These are phyloP conservation scores for Pisolithus marmoratus DNA, from an alignment of 768 basidiomycete genomes.

Conservation along the genomic window DNA sequence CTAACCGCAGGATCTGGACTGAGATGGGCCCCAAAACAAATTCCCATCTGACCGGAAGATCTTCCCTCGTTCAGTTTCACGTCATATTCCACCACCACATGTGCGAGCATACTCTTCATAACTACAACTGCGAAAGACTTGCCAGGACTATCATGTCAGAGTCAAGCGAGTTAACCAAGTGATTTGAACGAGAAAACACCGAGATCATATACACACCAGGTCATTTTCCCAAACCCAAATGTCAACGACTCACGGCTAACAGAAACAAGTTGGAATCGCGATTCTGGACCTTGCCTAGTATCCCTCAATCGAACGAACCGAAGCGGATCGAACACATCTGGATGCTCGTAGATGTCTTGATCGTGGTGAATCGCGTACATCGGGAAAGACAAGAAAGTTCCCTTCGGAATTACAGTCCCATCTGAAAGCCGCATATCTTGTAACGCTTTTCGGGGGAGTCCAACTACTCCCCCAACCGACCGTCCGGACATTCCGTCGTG, in stretches of 20 bases:
- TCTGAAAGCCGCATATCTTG: slow-evolving; percentile 33
- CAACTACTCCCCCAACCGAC: slow-evolving; percentile 8
- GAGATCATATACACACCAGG: slow-evolving; percentile 14
- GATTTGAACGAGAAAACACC: not conserved
- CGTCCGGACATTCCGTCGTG: no score
- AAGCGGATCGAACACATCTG: slow-evolving; percentile 40
- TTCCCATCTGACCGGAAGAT: not conserved
- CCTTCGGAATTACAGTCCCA: slow-evolving; percentile 33
- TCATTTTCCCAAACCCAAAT: slow-evolving; percentile 32
- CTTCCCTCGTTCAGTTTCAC: slow-evolving; percentile 30
- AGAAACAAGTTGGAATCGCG: slow-evolving; percentile 32
- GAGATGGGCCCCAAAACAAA: not conserved
- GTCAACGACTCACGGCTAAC: slow-evolving; percentile 28
- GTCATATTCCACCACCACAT: slow-evolving; percentile 37
- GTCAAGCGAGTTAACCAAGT: not conserved
- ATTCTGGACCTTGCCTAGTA: slow-evolving; percentile 20
- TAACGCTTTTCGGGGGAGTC: slow-evolving; percentile 27
- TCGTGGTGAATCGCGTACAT: slow-evolving; percentile 17
- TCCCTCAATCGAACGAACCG: slow-evolving; percentile 39
- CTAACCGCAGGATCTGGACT: not conserved
- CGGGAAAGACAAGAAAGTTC: slow-evolving; percentile 22
- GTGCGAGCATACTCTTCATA: slow-evolving; percentile 40
- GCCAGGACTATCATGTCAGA: slow-evolving; percentile 27
- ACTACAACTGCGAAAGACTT: slow-evolving; percentile 37
- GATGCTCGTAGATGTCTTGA: slow-evolving; percentile 25